Percentiles rank a stretch among this genome's conserved stretches.
These are phyloP conservation scores for Candida tibetensis DNA, from an alignment of 805 yeast genomes.

Conservation along the genomic window DNA sequence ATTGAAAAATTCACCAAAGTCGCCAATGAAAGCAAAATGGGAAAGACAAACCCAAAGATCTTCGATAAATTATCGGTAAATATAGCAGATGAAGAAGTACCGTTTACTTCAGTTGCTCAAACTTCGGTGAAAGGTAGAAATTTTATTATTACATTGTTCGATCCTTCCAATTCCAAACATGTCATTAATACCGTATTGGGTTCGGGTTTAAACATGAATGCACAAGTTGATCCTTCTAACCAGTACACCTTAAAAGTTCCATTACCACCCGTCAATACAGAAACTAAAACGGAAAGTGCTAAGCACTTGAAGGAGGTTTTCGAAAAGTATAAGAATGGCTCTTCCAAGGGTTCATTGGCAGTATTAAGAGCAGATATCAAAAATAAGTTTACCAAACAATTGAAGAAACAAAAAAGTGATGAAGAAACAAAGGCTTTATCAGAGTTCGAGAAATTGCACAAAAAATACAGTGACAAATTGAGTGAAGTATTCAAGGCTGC, in stretches of 20 bases:
- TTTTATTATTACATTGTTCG: slow-evolving; percentile 79
- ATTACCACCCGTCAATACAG: slow-evolving; percentile 72
- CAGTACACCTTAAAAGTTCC: slow-evolving; percentile 71
- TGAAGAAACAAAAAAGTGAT: slow-evolving; percentile 52
- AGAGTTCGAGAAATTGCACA: slow-evolving; percentile 69
- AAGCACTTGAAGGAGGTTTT: slow-evolving; percentile 63
- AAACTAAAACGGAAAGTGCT: slow-evolving; percentile 53
- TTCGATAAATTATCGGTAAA: slow-evolving; percentile 60
- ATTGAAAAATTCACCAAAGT: slow-evolving; percentile 53
- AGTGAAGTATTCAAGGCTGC: slow-evolving; percentile 33
- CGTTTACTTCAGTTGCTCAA: slow-evolving; percentile 66
- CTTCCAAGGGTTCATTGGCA: slow-evolving; percentile 42
- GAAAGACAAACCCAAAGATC: slow-evolving; percentile 62
- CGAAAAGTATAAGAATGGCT: slow-evolving; percentile 58
- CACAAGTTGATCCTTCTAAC: slow-evolving; percentile 71
- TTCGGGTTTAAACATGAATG: slow-evolving; percentile 70
- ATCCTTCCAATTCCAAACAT: slow-evolving; percentile 68
- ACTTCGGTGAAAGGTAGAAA: slow-evolving; percentile 68
- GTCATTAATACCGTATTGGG: slow-evolving; percentile 70
- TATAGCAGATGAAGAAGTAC: slow-evolving; percentile 42
- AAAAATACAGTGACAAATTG: slow-evolving; percentile 58
- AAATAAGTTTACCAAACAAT: slow-evolving; percentile 52
- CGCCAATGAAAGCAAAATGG: slow-evolving; percentile 63
- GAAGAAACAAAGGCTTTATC: slow-evolving; percentile 51
- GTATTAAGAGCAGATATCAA: slow-evolving; percentile 50